Percentiles rank a stretch among this genome's conserved stretches.
phyloP scores from a whole-genome alignment of 257 asterid genomes.

The Gentiana straminea region DNA sequence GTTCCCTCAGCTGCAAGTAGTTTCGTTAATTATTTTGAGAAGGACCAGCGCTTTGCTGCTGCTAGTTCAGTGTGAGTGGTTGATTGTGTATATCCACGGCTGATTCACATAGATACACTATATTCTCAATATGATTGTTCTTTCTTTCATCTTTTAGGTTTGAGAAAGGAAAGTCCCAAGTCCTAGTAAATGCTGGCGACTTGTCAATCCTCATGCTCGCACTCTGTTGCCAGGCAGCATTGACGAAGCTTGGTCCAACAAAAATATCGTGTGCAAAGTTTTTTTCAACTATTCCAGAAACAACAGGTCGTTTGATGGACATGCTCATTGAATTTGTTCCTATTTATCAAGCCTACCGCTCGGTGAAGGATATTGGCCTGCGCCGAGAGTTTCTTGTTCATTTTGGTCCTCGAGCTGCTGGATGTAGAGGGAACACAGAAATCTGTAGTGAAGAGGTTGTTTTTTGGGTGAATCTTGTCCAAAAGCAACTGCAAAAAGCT shows the following conservation, averaged over 20 bases:
- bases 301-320: conserved; percentile 87
- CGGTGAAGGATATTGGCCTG: conserved; percentile 66
- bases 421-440: conserved; percentile 47
- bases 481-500: conserved; percentile 79
- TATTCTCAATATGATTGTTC: neutral
- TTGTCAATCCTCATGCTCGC: conserved; percentile 81
- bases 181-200: conserved; percentile 51
- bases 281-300: conserved; percentile 59
- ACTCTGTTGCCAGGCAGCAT: conserved; percentile 80
- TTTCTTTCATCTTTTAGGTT: conserved; percentile 37
- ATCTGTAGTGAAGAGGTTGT: conserved; percentile 62
- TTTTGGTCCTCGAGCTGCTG: conserved; percentile 93
- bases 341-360: conserved; percentile 58
- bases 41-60: conserved; percentile 49
- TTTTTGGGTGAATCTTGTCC: conserved; percentile 86
- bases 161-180: conserved; percentile 36
- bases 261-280: conserved; percentile 81
- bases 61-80: conserved; percentile 62
- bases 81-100: conserved; percentile 8
- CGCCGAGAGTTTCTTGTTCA: conserved; percentile 85
- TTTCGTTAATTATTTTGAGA: conserved; percentile 65
- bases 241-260: conserved; percentile 85
- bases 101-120: neutral
- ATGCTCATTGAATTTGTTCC: conserved; percentile 72
- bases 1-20: conserved; percentile 58